Evolutionary conservation across 148 eudicot genomes (phyloP), one percentile per base, ranked within the genome.

Genomic region (Limonium bicolor): DNA sequence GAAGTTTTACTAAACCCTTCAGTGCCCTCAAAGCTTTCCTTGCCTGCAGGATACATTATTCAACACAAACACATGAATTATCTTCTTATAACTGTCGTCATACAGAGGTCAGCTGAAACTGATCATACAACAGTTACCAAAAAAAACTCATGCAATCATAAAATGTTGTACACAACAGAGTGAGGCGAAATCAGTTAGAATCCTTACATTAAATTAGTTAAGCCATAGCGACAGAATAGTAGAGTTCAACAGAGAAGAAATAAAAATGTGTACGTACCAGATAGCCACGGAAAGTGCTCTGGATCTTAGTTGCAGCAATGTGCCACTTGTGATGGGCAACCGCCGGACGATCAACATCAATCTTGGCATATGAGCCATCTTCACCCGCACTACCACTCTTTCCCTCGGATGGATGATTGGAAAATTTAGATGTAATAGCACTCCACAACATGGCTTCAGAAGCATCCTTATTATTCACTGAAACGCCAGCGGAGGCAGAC

Each of bases 1-100:
- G 95, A 32, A 84, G 85, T 58, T 49, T 76, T 36, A 84, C 95
- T 5, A 84, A 59, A 34, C 90, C 95, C 63, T 69, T 84, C 52
- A 84, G 46, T 47, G 95, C 95, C 15, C 82, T 48, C 48, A 76
- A 54, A 27, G 95, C 90, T 58, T 84, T 84, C 51, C 90, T 66
- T 3, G 95, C 90, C 95, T 84, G 54, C 61, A 43, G 14, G 29
- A 44, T n/a, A 27, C 4, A 22, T 3, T 2, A n/a, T n/a, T n/a
- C n/a, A n/a, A n/a, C n/a, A n/a, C n/a, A n/a, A n/a, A n/a, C n/a
- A n/a, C n/a, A n/a, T n/a, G n/a, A n/a, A n/a, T n/a, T n/a, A n/a
- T n/a, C n/a, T n/a, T n/a, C n/a, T n/a, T n/a, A n/a, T n/a, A n/a
- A n/a, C n/a, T n/a, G n/a, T n/a, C n/a, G n/a, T n/a, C 15, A n/a